Percentiles rank a stretch among this genome's conserved stretches.
Evolutionary conservation across 371 early-diverging fungal species (phyloP).

Genomic region (Zychaea mexicana): DNA sequence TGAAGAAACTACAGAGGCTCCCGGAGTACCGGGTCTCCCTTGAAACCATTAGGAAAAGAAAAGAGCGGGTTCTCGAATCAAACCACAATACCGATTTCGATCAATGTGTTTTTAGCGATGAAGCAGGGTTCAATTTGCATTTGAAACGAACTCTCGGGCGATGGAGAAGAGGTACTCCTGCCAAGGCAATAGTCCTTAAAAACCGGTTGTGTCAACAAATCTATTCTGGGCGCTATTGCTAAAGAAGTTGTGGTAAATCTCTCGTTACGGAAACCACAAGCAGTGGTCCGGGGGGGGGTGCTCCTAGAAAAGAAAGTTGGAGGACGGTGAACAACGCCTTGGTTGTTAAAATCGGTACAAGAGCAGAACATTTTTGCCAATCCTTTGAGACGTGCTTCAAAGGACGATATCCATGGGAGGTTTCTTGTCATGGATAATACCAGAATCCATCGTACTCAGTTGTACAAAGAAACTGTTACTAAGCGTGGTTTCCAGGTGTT

Average conservation of each 20-base stretch:
- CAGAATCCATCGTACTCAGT: background rate
- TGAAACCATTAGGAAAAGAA: background rate
- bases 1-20: no score
- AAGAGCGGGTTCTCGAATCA: background rate
- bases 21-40: no score
- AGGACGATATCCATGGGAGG: background rate
- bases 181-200: background rate
- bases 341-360: background rate
- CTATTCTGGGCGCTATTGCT: conserved; percentile 15
- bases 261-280: conserved; percentile 9
- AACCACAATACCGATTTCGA: background rate
- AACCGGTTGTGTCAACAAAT: background rate
- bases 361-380: conserved; percentile 6
- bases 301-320: background rate
- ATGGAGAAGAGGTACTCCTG: conserved; percentile 13
- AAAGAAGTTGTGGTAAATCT: conserved; percentile 6
- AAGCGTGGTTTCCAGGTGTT: conserved; percentile 10
- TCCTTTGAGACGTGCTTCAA: conserved; percentile 2
- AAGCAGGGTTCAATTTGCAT: conserved; percentile 19
- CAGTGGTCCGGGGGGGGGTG: no score
- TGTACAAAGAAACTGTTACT: background rate
- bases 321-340: background rate
- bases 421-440: conserved; percentile 16
- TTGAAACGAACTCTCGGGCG: conserved; percentile 9
- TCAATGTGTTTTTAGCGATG: conserved; percentile 14